Percentiles rank a stretch among this genome's conserved stretches.
Evolutionary conservation across 2,329 filamentous ascomycete genomes (phyloP).

Genomic region (Neofusicoccum kwambonambiense): DNA sequence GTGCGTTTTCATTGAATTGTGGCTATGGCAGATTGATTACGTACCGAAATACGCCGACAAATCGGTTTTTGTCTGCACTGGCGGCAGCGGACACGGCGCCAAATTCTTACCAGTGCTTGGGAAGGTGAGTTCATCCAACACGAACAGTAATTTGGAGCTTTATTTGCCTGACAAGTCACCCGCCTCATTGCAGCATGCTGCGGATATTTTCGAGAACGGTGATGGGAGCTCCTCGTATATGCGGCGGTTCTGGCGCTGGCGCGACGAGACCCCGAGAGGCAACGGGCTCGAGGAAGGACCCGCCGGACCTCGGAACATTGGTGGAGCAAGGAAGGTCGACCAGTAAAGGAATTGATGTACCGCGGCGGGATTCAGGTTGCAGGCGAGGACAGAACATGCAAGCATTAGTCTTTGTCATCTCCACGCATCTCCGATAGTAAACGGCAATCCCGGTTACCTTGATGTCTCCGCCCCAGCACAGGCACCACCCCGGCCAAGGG

Average conservation of each 20-base stretch:
- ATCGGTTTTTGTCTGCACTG: neutral
- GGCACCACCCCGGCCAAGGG: neutral
- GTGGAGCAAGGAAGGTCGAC: neutral
- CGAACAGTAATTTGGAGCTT: neutral
- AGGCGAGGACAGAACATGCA: too few species aligned
- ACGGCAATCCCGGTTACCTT: too few species aligned
- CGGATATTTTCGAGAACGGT: neutral
- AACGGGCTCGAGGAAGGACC: neutral
- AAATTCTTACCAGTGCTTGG: conserved; percentile 1
- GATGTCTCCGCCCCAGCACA: neutral
- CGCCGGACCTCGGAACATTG: neutral
- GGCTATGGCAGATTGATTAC: neutral
- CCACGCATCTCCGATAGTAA: too few species aligned
- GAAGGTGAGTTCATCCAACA: neutral
- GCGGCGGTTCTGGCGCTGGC: neutral
- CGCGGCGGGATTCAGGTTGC: too few species aligned
- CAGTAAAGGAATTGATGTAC: too few species aligned
- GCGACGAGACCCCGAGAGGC: neutral
- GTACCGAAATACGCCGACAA: neutral
- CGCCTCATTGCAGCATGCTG: neutral
- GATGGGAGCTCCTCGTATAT: conserved; percentile 1
- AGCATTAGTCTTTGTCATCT: too few species aligned
- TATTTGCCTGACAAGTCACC: neutral
- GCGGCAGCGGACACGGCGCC: neutral
- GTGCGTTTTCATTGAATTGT: neutral